phyloP scores from a whole-genome alignment of 2,329 filamentous ascomycete genomes.

The Colletotrichum somersetense region DNA sequence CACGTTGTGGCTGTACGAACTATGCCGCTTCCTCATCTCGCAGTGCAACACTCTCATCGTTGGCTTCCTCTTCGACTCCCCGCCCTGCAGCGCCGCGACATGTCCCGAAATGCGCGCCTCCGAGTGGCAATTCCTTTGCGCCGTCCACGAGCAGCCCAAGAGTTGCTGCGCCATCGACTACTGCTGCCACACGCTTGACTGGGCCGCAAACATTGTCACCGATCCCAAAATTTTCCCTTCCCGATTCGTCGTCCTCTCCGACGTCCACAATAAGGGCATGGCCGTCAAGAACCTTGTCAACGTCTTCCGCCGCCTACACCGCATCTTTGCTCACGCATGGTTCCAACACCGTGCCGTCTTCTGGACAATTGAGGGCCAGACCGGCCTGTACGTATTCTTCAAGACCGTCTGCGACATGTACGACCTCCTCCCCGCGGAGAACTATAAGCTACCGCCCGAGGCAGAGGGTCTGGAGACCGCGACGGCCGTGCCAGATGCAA shows the following conservation, averaged over 20 bases:
- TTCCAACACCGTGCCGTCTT: slow-evolving; percentile 97
- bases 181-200: slow-evolving; percentile 98
- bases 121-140: slow-evolving; percentile 99
- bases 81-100: slow-evolving; percentile 87
- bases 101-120: slow-evolving; percentile 99
- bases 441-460: slow-evolving; percentile 94
- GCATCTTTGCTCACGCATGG: slow-evolving; percentile 99
- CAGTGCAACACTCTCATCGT: slow-evolving; percentile 95
- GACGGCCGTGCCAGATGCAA: slow-evolving; percentile 57
- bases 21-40: slow-evolving; percentile 94
- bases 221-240: slow-evolving; percentile 96
- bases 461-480: slow-evolving; percentile 83
- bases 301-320: slow-evolving; percentile 92
- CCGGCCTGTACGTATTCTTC: slow-evolving; percentile 96
- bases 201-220: slow-evolving; percentile 94
- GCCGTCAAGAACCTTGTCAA: slow-evolving; percentile 90
- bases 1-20: slow-evolving; percentile 96
- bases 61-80: slow-evolving; percentile 90
- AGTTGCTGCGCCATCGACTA: slow-evolving; percentile 99
- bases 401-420: slow-evolving; percentile 97
- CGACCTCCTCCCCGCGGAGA: slow-evolving; percentile 89
- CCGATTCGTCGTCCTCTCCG: slow-evolving; percentile 72
- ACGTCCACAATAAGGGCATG: slow-evolving; percentile 69
- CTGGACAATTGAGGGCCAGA: slow-evolving; percentile 90
- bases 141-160: slow-evolving; percentile 96